Evolutionary conservation across 129 eudicot genomes (phyloP).

Genomic region (Logfia minima): DNA sequence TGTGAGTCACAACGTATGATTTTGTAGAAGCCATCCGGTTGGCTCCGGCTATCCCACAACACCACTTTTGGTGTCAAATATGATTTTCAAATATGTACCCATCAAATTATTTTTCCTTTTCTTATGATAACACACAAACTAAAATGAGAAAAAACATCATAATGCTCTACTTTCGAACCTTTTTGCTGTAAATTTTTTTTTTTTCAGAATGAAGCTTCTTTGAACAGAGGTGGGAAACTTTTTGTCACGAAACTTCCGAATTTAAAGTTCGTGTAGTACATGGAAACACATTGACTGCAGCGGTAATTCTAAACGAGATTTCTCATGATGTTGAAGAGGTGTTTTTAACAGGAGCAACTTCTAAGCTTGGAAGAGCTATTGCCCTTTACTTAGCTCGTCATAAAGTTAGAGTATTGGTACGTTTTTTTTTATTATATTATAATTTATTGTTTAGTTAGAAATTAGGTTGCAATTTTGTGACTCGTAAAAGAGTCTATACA

Average conservation of each 20-base stretch:
- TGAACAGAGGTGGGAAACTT: conserved; percentile 89
- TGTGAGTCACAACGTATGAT: too few species aligned
- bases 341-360: conserved; percentile 82
- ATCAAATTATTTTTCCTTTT: neutral
- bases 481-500: neutral
- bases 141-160: neutral
- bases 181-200: neutral
- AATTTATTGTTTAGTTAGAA: neutral
- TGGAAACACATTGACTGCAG: conserved; percentile 88
- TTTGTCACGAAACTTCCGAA: conserved; percentile 80
- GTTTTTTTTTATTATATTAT: neutral
- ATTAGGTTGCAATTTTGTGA: neutral
- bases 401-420: conserved; percentile 68
- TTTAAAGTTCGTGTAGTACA: conserved; percentile 81
- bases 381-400: conserved; percentile 75
- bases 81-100: neutral
- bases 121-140: neutral
- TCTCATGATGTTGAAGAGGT: conserved; percentile 69
- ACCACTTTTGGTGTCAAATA: neutral
- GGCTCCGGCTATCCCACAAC: too few species aligned
- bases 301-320: conserved; percentile 69
- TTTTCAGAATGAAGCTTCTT: conserved; percentile 65
- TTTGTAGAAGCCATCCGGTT: too few species aligned
- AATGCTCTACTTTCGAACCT: conserved; percentile 3
- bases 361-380: conserved; percentile 96